Evolutionary conservation across 768 basidiomycete species (phyloP), one percentile per base, ranked within the genome.

Genomic region (Pisolithus marmoratus): DNA sequence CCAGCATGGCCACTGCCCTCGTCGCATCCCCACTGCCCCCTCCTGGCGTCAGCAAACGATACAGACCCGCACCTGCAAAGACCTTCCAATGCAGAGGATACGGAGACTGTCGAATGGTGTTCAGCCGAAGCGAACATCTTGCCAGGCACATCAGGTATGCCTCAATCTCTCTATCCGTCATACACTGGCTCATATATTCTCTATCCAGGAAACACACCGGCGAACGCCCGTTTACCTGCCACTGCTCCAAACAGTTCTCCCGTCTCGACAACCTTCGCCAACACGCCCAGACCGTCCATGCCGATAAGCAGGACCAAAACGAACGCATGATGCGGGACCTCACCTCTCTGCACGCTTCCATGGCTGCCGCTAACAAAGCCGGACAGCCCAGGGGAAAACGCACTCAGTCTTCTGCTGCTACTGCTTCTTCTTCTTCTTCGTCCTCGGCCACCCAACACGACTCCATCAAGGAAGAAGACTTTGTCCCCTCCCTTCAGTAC

Each of bases 181-280:
- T n/a, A n/a, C n/a, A n/a, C n/a, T n/a, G n/a, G n/a, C n/a, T n/a
- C n/a, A n/a, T n/a, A n/a, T n/a, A n/a, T n/a, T n/a, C 63, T 51
- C 58, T 59, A 48, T 55, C 15, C 72, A 97, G 94, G 59, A 97
- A 97, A 80, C 95, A 98, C 70, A 97, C 95, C 5, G 95, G 95
- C 55, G 95, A 97, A 66, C 84, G 94, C 19, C 95, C 95, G 17
- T 98, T 98, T 70, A 82, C 84, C 38, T 98, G 95, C 63, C 94
- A 97, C 66, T 98, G 95, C 74, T 81, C 84, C 12, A 94, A 95
- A 69, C 87, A 94, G 58, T 97, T 97, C 66, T 94, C 92, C 5
- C 84, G 95, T 12, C 84, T 98, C 65, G 95, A 98, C 72, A 98
- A 98, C 64, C 80, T 98, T 2, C 85, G 95, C 43, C 95, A 98